Evolutionary conservation across 495 filamentous ascomycete genomes (phyloP).

Genomic region (Monascus purpureus): DNA sequence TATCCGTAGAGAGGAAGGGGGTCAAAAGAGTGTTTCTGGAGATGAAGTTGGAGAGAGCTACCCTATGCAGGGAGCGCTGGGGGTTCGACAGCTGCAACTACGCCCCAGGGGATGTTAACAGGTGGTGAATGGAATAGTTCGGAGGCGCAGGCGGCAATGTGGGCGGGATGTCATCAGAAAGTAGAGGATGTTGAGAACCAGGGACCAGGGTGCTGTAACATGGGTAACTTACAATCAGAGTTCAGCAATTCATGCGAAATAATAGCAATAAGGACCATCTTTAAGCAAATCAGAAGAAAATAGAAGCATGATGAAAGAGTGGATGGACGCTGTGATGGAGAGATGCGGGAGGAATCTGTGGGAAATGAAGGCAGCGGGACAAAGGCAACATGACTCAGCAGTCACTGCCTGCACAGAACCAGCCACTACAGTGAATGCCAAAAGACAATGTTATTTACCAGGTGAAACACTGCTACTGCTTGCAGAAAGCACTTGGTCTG

Average conservation of each 20-base stretch:
- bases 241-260: background rate
- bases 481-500: no score
- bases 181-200: background rate
- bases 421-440: no score
- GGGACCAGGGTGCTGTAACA: background rate
- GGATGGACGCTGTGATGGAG: no score
- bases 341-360: background rate
- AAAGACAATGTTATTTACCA: no score
- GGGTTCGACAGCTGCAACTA: background rate
- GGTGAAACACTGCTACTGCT: no score
- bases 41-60: constrained; percentile 1
- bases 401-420: background rate
- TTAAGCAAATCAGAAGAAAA: background rate
- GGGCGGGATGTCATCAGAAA: constrained; percentile 14
- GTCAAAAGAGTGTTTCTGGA: constrained; percentile 1
- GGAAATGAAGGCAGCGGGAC: background rate
- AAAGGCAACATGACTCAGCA: background rate
- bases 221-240: background rate
- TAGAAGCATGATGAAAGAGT: background rate
- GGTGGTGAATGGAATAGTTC: background rate
- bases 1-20: no score
- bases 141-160: constrained; percentile 7
- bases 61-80: constrained; percentile 3
- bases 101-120: background rate
- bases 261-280: background rate